phyloP scores from a whole-genome alignment of 176 grass and related monocot genomes.

The Luzula sylvatica region DNA sequence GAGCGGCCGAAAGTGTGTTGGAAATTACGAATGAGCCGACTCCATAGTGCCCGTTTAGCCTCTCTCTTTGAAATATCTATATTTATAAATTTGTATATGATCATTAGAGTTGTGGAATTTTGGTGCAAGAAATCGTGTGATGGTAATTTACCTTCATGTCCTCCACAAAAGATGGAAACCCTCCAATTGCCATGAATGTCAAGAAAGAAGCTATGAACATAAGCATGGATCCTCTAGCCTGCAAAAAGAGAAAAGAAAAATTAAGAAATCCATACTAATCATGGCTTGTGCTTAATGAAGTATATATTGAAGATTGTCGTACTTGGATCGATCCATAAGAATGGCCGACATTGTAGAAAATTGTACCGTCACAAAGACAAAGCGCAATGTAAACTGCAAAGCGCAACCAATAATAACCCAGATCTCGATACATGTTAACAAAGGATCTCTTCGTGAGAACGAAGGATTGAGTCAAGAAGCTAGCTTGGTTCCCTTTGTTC shows the following conservation, averaged over 20 bases:
- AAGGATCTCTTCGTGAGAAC: constrained; percentile 49
- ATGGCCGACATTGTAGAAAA: constrained; percentile 21
- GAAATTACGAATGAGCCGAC: constrained; percentile 1
- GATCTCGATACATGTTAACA: constrained; percentile 67
- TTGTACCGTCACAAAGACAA: constrained; percentile 44
- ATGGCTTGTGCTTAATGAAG: neutral
- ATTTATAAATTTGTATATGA: neutral
- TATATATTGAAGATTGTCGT: neutral
- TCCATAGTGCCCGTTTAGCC: constrained; percentile 20
- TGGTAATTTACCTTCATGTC: constrained; percentile 26
- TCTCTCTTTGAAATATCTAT: constrained; percentile 19
- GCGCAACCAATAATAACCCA: constrained; percentile 70
- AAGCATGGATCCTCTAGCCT: constrained; percentile 19
- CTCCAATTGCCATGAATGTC: constrained; percentile 34
- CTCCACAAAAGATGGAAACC: constrained; percentile 34
- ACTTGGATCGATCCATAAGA: constrained; percentile 28
- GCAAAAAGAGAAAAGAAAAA: neutral
- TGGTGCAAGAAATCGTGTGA: neutral
- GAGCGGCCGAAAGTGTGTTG: neutral
- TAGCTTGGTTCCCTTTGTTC: neutral
- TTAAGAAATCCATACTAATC: neutral
- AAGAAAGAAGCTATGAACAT: constrained; percentile 21
- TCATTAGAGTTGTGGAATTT: neutral
- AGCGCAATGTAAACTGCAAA: constrained; percentile 54
- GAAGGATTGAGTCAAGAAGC: neutral